Evolutionary conservation across 1,139 yeast species (phyloP), one percentile per base, ranked within the genome.

Genomic region (Candida gigantensis): DNA sequence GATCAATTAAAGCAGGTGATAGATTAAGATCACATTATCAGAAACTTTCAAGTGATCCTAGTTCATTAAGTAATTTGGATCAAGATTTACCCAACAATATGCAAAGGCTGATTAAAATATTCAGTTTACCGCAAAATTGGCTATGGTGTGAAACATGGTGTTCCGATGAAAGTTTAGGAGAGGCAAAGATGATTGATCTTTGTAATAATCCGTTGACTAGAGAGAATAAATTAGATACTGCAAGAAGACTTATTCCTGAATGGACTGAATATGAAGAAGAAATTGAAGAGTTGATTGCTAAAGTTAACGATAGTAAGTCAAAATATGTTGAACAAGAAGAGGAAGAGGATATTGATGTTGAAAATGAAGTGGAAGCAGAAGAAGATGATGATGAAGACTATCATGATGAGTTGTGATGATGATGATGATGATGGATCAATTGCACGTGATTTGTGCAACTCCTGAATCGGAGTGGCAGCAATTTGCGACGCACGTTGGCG

Each of bases 71-170:
- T 11, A 88, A 87, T 50, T 69, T 90, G 46, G 98, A 89, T 54
- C 97, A 90, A 57, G 97, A 92, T 57, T 72, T 92, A 46, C 90
- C 96, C 9, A 92, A 92, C 57, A 87, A 87, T 53, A 52, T 90
- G 49, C 98, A 92, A 58, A 53, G 70, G 23, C 60, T 61, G 28
- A 58, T 88, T 14, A 84, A 83, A 30, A 88, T 88, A 17, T 74
- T 68, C 52, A 82, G 94, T 15, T 65, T 87, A 29, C 86, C 89
- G 2, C 84, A 83, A 50, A 88, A 84, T 32, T 88, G 95, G 94
- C 64, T 86, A 26, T 88, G 96, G 96, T 87, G 95, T 60, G 96
- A 87, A 52, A 86, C 96, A 0, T 88, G 96, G 96, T 86, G 96
- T 55, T 68, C 80, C n/a, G 85, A 79, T 46, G 82, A 74, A 34